These are phyloP conservation scores for Colletotrichum destructivum DNA, from an alignment of 2,329 filamentous ascomycete genomes.

Conservation along the genomic window DNA sequence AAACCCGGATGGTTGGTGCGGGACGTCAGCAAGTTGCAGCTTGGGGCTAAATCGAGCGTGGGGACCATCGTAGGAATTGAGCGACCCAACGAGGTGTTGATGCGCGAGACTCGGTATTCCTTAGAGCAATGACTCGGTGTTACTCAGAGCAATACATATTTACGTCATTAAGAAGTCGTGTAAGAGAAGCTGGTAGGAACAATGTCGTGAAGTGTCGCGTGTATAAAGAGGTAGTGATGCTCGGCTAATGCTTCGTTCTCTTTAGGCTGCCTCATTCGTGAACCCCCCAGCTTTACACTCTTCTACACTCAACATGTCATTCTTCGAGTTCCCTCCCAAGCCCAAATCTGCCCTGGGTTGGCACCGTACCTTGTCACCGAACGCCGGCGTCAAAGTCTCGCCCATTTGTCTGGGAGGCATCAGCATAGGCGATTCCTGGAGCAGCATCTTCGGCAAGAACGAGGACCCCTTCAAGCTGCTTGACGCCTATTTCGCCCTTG, in stretches of 20 bases:
- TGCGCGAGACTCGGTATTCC: not conserved
- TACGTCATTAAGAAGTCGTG: not conserved
- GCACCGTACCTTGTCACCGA: slow-evolving; percentile 46
- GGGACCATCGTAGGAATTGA: not conserved
- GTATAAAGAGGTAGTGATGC: not conserved
- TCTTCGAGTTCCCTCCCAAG: slow-evolving; percentile 29
- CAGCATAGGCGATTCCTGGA: slow-evolving; percentile 46
- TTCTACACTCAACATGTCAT: slow-evolving; percentile 12
- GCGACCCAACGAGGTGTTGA: not conserved
- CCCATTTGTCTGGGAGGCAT: slow-evolving; percentile 48
- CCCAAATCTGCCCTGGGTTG: slow-evolving; percentile 43
- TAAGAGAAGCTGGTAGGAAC: too few relatives aligned
- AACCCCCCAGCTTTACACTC: not conserved
- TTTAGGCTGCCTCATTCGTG: not conserved
- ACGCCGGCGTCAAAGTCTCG: slow-evolving; percentile 44
- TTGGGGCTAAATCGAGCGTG: not conserved
- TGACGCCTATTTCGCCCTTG: slow-evolving; percentile 68
- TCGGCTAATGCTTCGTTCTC: not conserved
- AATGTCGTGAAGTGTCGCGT: too few relatives aligned
- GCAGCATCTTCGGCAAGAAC: slow-evolving; percentile 37
- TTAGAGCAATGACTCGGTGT: too few relatives aligned
- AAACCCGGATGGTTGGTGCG: not conserved
- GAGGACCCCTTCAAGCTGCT: slow-evolving; percentile 69
- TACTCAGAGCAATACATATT: not conserved
- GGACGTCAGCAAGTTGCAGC: slow-evolving; percentile 1